phyloP scores from a whole-genome alignment of 2,329 filamentous ascomycete species.

The Colletotrichum sp. region DNA sequence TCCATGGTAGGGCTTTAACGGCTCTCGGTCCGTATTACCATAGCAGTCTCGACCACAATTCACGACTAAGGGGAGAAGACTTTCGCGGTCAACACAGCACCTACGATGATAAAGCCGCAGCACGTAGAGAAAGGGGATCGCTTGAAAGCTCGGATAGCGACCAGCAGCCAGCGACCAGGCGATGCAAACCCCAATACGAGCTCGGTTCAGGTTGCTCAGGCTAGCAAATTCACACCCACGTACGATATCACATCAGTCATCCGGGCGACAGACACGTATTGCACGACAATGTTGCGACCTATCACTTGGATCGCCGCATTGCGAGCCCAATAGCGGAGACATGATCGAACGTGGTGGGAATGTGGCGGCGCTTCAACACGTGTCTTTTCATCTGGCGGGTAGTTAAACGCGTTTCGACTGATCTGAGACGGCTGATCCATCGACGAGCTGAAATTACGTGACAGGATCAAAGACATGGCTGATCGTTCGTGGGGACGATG shows the following conservation, averaged over 20 bases:
- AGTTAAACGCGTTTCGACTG: constrained; percentile 1
- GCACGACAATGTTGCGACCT: neutral
- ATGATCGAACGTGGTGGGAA: neutral
- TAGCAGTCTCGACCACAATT: neutral
- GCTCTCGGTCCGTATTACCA: neutral
- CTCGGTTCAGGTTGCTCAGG: neutral
- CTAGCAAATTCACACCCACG: neutral
- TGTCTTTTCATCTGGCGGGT: neutral
- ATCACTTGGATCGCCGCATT: neutral
- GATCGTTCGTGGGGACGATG: neutral
- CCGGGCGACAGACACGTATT: neutral
- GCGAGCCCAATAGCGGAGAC: neutral
- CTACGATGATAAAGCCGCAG: neutral
- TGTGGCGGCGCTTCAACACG: neutral
- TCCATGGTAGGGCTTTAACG: neutral
- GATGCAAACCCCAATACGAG: neutral
- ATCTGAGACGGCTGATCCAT: constrained; percentile 8
- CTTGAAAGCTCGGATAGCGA: neutral
- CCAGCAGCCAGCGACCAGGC: neutral
- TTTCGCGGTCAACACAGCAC: neutral
- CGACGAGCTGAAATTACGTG: neutral
- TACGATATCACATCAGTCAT: neutral
- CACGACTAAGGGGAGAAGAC: neutral
- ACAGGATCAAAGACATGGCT: neutral
- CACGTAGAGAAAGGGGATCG: neutral